These are phyloP conservation scores for Alternaria sp. DNA, from an alignment of 2,329 filamentous ascomycete genomes.

Conservation along the genomic window DNA sequence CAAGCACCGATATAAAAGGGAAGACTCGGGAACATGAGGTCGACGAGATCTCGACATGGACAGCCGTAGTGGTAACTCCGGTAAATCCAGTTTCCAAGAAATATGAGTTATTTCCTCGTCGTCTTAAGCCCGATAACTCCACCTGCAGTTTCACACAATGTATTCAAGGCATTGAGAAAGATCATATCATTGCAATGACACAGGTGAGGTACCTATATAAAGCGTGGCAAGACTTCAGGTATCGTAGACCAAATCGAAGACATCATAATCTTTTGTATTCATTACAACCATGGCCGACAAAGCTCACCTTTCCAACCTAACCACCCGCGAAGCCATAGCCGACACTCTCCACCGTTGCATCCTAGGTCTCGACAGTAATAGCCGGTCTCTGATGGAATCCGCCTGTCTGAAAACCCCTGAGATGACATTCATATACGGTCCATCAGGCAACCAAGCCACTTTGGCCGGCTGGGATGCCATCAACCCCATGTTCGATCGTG, in stretches of 20 bases:
- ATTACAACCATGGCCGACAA: background rate
- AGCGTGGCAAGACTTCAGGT: background rate
- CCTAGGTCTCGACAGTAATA: constrained; percentile 35
- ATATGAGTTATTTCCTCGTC: background rate
- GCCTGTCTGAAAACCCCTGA: constrained; percentile 25
- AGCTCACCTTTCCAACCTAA: constrained; percentile 11
- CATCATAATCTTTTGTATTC: background rate
- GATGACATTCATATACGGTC: constrained; percentile 28
- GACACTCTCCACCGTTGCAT: constrained; percentile 36
- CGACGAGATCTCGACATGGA: background rate
- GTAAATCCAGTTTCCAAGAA: background rate
- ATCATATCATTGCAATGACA: background rate
- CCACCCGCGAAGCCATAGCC: constrained; percentile 31
- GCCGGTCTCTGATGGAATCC: constrained; percentile 30
- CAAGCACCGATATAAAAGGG: background rate
- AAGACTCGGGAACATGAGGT: background rate
- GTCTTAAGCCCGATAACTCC: constrained; percentile 1
- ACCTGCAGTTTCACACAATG: background rate
- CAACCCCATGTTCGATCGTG: constrained; percentile 22
- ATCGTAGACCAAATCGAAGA: background rate
- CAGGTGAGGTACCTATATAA: background rate
- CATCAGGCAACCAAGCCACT: constrained; percentile 8
- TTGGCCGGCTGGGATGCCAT: constrained; percentile 29
- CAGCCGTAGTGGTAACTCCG: background rate
- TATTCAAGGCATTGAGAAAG: background rate